These are phyloP conservation scores for Annona cherimola DNA, from an alignment of 164 flowering plant species.

Conservation along the genomic window DNA sequence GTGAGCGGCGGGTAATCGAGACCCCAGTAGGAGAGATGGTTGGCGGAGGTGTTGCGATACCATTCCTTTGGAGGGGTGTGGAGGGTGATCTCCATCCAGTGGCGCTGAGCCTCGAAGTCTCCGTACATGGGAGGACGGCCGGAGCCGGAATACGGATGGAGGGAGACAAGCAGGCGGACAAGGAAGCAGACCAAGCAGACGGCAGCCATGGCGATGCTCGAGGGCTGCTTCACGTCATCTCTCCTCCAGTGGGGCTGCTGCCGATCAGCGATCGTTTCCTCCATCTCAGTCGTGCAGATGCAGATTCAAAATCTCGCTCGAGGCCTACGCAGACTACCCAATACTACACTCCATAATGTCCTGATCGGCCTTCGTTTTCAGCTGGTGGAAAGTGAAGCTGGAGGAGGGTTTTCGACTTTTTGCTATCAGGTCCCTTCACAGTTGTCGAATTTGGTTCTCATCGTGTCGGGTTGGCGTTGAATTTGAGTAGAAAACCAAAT, in stretches of 20 bases:
- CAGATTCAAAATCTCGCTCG: no score
- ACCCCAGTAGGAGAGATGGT: conserved; percentile 86
- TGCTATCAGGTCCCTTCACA: no score
- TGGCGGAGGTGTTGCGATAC: conserved; percentile 62
- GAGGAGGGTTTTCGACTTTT: no score
- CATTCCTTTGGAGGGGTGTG: conserved; percentile 61
- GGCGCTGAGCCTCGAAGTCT: conserved; percentile 92
- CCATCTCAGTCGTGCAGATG: no score
- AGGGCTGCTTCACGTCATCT: background rate
- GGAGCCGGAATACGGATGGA: conserved; percentile 85
- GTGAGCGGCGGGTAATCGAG: conserved; percentile 96
- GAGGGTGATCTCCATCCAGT: conserved; percentile 96
- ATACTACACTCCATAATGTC: no score
- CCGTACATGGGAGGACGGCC: conserved; percentile 83
- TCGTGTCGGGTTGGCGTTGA: no score
- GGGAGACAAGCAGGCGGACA: conserved; percentile 53
- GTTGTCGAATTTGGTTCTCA: no score
- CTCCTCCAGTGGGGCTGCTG: background rate
- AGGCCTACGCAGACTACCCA: no score
- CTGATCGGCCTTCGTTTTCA: no score
- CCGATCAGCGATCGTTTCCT: no score
- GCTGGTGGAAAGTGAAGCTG: no score
- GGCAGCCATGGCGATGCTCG: background rate
- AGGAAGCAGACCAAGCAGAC: conserved; percentile 48
- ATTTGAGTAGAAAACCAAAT: no score